phyloP scores from a whole-genome alignment of 805 yeast genomes.

The Spathaspora boniae region DNA sequence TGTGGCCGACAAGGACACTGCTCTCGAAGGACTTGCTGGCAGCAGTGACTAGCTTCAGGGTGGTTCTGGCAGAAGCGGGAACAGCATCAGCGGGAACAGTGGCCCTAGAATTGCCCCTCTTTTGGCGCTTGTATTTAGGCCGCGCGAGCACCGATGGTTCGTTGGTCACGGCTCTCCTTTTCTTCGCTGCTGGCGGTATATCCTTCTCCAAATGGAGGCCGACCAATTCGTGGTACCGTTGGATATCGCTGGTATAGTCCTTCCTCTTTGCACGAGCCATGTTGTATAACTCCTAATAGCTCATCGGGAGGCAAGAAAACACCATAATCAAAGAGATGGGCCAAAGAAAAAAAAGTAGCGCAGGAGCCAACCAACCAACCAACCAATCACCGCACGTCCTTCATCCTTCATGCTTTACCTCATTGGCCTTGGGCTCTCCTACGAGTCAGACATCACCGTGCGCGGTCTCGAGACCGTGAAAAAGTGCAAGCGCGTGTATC shows the following conservation, averaged over 20 bases:
- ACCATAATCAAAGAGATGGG: not conserved
- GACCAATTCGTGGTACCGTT: slow-evolving; percentile 17
- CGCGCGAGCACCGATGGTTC: not conserved
- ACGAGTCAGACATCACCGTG: slow-evolving; percentile 87
- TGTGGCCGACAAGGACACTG: slow-evolving; percentile 11
- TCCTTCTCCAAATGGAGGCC: slow-evolving; percentile 18
- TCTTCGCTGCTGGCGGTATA: slow-evolving; percentile 22
- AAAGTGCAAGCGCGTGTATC: slow-evolving; percentile 82
- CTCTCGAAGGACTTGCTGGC: slow-evolving; percentile 15
- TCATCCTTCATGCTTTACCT: slow-evolving; percentile 67
- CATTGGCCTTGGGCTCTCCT: slow-evolving; percentile 87
- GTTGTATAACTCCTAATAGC: not conserved
- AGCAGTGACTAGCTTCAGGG: slow-evolving; percentile 3
- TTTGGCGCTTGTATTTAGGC: slow-evolving; percentile 3
- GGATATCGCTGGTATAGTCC: slow-evolving; percentile 14
- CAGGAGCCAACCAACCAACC: not conserved
- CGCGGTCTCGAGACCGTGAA: slow-evolving; percentile 86
- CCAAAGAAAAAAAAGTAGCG: not conserved
- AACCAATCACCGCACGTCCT: not conserved
- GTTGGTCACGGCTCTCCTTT: not conserved
- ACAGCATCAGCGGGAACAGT: slow-evolving; percentile 1
- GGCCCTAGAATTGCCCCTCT: not conserved
- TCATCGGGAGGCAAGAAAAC: not conserved
- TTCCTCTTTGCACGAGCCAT: not conserved
- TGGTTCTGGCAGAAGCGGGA: not conserved